A percentile compares a stretch with the other conserved stretches of the same genome.
Conservation (phyloP, 768 basidiomycete genomes). For the Podaxis sp. region DNA sequence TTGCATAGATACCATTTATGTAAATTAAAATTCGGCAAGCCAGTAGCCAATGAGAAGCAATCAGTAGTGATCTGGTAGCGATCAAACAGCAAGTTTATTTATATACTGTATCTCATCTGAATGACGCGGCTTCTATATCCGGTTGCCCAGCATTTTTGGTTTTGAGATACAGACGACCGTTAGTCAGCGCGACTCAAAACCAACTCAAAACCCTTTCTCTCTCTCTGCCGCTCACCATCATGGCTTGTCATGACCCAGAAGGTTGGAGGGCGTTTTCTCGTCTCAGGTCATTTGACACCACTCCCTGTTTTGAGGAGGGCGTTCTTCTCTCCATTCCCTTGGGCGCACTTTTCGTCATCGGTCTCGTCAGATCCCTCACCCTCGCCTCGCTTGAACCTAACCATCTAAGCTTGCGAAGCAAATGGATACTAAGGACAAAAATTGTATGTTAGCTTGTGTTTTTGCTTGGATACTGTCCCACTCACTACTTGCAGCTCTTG, state of each 20-base stretch:
- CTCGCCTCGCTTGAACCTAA: slow-evolving; percentile 26
- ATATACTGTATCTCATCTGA: neutral
- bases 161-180: neutral
- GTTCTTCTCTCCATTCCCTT: slow-evolving; percentile 57
- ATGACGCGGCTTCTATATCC: neutral
- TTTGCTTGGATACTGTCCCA: neutral
- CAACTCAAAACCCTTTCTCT: neutral
- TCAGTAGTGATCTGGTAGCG: neutral
- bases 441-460: slow-evolving; percentile 47
- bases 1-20: neutral
- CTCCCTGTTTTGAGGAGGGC: slow-evolving; percentile 81
- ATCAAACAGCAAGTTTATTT: neutral
- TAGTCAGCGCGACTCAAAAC: neutral
- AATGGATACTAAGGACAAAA: slow-evolving; percentile 57
- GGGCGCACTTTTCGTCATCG: slow-evolving; percentile 41
- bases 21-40: neutral
- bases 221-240: slow-evolving; percentile 31
- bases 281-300: slow-evolving; percentile 68
- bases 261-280: slow-evolving; percentile 67
- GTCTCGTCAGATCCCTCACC: slow-evolving; percentile 35
- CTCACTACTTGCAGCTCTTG: slow-evolving; percentile 37
- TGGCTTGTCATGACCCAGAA: slow-evolving; percentile 51
- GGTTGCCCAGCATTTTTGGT: neutral
- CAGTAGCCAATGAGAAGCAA: neutral
- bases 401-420: slow-evolving; percentile 46